A percentile compares a stretch with the other conserved stretches of the same genome.
Conservation (phyloP, 129 eudicot species). For the Kitagawia praeruptora region DNA sequence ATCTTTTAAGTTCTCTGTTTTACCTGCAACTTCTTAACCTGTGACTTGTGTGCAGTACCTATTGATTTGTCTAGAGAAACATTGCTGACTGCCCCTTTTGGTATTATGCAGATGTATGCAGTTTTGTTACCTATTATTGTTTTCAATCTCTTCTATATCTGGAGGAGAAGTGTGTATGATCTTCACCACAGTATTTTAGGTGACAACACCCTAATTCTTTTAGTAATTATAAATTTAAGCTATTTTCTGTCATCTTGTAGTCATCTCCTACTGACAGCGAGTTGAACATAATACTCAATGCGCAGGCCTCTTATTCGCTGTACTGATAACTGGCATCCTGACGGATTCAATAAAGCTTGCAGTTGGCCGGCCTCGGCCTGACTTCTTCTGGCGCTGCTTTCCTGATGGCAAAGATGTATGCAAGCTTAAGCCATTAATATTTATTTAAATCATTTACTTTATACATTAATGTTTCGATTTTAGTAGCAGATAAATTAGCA, state of each 20-base stretch:
- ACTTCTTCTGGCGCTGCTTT: slow-evolving; percentile 88
- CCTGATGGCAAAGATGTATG: slow-evolving; percentile 70
- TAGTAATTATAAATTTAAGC: not conserved
- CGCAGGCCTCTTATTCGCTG: slow-evolving; percentile 61
- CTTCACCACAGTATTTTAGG: slow-evolving; percentile 69
- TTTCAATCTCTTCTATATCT: slow-evolving; percentile 48
- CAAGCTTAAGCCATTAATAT: not conserved
- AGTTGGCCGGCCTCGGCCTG: slow-evolving; percentile 81
- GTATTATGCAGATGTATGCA: slow-evolving; percentile 48
- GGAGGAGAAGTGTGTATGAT: slow-evolving; percentile 71
- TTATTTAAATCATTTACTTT: not conserved
- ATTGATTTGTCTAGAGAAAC: not conserved
- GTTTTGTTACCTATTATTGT: slow-evolving; percentile 57
- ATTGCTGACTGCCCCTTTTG: not conserved
- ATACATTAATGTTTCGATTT: not conserved
- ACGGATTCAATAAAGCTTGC: slow-evolving; percentile 76
- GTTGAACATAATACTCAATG: not conserved
- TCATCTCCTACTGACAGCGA: slow-evolving; percentile 3
- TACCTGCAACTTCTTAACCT: not conserved
- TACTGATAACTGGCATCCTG: slow-evolving; percentile 65
- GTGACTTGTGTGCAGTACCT: not conserved
- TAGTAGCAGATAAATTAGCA: not conserved
- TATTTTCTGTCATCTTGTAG: not conserved
- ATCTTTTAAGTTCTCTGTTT: not conserved
- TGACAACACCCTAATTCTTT: slow-evolving; percentile 12